These are phyloP conservation scores for Sanghuangporus sanghuang DNA, from an alignment of 1,284 basidiomycete genomes.

Conservation along the genomic window DNA sequence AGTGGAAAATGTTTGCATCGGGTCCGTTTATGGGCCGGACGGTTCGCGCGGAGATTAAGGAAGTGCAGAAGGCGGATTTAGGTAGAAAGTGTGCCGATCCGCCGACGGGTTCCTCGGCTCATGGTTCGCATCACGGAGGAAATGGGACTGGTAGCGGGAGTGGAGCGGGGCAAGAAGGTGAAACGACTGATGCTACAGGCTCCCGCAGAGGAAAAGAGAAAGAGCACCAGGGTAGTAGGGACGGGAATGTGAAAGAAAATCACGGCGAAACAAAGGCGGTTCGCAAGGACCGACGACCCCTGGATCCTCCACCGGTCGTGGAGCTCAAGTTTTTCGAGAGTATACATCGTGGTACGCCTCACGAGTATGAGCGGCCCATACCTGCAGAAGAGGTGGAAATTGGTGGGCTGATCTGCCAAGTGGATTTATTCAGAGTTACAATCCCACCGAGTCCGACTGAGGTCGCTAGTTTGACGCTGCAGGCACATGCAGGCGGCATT, in stretches of 20 bases:
- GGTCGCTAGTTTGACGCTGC: constrained; percentile 5
- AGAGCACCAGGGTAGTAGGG: neutral
- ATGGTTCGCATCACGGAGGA: neutral
- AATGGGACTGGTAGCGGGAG: neutral
- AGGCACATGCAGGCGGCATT: neutral
- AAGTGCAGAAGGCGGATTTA: constrained; percentile 60
- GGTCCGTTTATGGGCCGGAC: constrained; percentile 57
- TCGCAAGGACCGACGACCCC: constrained; percentile 46
- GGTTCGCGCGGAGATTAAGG: constrained; percentile 53
- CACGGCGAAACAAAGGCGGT: constrained; percentile 4
- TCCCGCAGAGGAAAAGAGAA: neutral
- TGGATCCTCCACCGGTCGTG: constrained; percentile 62
- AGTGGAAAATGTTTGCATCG: constrained; percentile 46
- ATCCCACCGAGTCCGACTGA: constrained; percentile 14
- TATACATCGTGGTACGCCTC: constrained; percentile 34
- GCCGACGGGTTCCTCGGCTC: constrained; percentile 13
- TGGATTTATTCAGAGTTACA: constrained; percentile 23
- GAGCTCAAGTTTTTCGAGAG: constrained; percentile 45
- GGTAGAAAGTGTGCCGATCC: constrained; percentile 50
- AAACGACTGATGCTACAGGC: neutral
- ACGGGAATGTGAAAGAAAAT: neutral
- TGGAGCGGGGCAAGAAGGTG: neutral
- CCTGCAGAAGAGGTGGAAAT: constrained; percentile 37
- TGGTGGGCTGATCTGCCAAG: constrained; percentile 26
- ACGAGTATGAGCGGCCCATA: constrained; percentile 39